phyloP scores from a whole-genome alignment of 2,329 filamentous ascomycete species.

The Tolypocladium ophioglossoides region DNA sequence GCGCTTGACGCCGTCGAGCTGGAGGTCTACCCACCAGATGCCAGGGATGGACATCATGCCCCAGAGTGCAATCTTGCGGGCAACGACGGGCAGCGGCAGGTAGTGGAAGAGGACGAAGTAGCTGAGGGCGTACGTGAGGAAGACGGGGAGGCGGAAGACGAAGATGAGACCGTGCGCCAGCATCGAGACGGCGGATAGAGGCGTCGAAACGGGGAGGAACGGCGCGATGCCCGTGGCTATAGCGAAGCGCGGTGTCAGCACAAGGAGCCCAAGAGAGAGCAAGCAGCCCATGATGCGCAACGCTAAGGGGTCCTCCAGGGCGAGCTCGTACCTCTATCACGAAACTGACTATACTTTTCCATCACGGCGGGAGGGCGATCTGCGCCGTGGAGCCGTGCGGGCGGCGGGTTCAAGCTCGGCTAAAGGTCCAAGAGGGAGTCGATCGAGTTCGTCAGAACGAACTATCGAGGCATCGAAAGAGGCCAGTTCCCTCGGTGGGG shows the following conservation, averaged over 20 bases:
- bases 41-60: slow-evolving; percentile 77
- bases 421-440: neutral
- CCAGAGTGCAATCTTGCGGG: slow-evolving; percentile 83
- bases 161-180: slow-evolving; percentile 65
- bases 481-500: neutral
- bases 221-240: slow-evolving; percentile 90
- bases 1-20: slow-evolving; percentile 91
- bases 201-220: slow-evolving; percentile 73
- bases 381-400: neutral
- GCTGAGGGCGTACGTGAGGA: slow-evolving; percentile 53
- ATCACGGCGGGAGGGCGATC: slow-evolving; percentile 36
- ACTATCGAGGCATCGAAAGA: neutral
- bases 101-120: slow-evolving; percentile 80
- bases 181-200: slow-evolving; percentile 50
- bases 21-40: slow-evolving; percentile 98
- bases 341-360: slow-evolving; percentile 93
- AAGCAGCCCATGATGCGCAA: neutral
- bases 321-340: slow-evolving; percentile 63
- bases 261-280: neutral
- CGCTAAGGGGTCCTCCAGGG: neutral
- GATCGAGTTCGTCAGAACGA: neutral
- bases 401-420: neutral
- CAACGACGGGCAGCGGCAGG: slow-evolving; percentile 52
- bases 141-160: slow-evolving; percentile 66
- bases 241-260: neutral